A percentile compares a stretch with the other conserved stretches of the same genome.
Conservation (phyloP, 176 grass and related monocot genomes). For the Oryza brachyantha region DNA sequence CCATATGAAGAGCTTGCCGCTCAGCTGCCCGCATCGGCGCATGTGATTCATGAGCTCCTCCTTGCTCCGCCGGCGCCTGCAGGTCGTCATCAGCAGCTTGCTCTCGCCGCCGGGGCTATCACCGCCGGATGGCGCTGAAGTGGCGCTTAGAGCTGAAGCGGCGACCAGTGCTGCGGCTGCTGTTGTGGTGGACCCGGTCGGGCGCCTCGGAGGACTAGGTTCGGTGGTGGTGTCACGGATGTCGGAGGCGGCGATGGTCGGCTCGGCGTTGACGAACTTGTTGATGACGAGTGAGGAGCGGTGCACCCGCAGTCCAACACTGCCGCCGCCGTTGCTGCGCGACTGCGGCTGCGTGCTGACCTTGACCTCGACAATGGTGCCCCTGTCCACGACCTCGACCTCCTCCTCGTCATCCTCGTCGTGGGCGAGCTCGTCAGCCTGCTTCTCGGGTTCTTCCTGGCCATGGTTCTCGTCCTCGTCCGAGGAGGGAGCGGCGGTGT, state of each 20-base stretch:
- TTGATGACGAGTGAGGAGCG: slow-evolving; percentile 87
- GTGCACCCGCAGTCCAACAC: slow-evolving; percentile 40
- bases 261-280: slow-evolving; percentile 88
- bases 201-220: neutral
- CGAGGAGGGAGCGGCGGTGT: slow-evolving; percentile 22
- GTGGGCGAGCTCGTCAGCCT: neutral
- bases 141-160: slow-evolving; percentile 25
- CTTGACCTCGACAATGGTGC: slow-evolving; percentile 76
- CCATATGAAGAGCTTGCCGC: slow-evolving; percentile 66
- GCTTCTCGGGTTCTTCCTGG: slow-evolving; percentile 22
- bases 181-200: slow-evolving; percentile 24
- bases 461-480: neutral
- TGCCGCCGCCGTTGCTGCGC: slow-evolving; percentile 14
- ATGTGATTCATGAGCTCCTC: slow-evolving; percentile 67
- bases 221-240: neutral
- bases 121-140: neutral
- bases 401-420: slow-evolving; percentile 41
- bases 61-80: slow-evolving; percentile 52
- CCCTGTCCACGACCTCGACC: slow-evolving; percentile 71
- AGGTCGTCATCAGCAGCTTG: slow-evolving; percentile 77
- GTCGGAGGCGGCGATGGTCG: slow-evolving; percentile 14
- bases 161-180: slow-evolving; percentile 13
- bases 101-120: slow-evolving; percentile 38
- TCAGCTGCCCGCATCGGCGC: slow-evolving; percentile 64
- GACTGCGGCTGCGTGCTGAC: slow-evolving; percentile 78